Evolutionary conservation across 257 asterid species (phyloP), one percentile per base, ranked within the genome.

Genomic region (Solanum sejunctum): DNA sequence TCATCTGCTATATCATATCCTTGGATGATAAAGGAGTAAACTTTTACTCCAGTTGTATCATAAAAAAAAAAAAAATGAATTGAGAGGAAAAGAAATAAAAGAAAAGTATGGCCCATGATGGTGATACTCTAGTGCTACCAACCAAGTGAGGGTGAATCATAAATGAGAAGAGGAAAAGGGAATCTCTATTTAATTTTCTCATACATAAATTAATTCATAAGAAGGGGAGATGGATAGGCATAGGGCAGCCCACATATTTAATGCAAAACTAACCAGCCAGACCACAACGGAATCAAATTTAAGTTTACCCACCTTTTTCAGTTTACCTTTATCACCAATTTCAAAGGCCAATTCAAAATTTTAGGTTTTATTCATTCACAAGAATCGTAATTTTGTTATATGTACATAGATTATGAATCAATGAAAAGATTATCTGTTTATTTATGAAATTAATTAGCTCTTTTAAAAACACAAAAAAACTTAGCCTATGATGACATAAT

Each of bases 151-250:
- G 83, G 78, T 78, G 28, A 82, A 79, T 85, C 85, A 86, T 88
- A 84, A 88, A 88, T 86, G 91, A 82, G 36, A 86, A 77, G 82
- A 51, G 16, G 82, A 9, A 77, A 77, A 77, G 61, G 91, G 91
- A 86, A 88, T 88, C 91, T 86, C 85, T 81, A 70, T 80, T 49
- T 77, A 49, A 49, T 72, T 45, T 12, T 85, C 84, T 71, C 87
- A 71, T 47, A 55, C 81, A 41, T 58, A 79, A 72, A 85, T 61
- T 79, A 73, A 60, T 84, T 36, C 77, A 84, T 83, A 72, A 84
- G 63, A 77, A 49, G 61, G 61, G 45, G 45, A 51, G 82, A 77
- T 77, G 82, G 63, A 75, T 51, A 77, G 61, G 61, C 82, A 77
- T 51, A 77, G 52, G 88, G 75, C 41, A 58, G 88, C 81, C 75